These are phyloP conservation scores for Coprinellus micaceus DNA, from an alignment of 768 basidiomycete species.

Conservation along the genomic window DNA sequence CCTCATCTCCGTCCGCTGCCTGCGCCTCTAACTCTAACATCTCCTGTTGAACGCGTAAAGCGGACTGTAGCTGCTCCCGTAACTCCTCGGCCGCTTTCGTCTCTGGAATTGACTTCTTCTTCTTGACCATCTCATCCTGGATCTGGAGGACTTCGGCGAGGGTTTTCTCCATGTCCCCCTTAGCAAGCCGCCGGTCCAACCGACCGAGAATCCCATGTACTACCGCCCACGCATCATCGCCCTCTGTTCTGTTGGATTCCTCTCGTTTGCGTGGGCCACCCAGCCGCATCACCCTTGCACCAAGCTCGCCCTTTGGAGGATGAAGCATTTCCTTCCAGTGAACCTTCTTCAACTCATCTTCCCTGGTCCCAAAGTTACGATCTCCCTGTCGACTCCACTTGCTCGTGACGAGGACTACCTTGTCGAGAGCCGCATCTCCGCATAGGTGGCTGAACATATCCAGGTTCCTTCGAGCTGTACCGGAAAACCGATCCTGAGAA, in stretches of 20 bases:
- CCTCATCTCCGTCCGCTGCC: background rate
- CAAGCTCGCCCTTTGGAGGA: background rate
- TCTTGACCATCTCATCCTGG: background rate
- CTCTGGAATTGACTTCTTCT: background rate
- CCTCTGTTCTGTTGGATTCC: background rate
- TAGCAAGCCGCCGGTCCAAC: no score
- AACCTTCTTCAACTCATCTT: background rate
- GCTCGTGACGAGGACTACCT: constrained; percentile 28
- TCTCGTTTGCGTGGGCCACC: background rate
- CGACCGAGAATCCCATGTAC: background rate
- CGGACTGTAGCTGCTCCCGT: background rate
- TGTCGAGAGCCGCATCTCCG: constrained; percentile 17
- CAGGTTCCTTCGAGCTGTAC: constrained; percentile 25
- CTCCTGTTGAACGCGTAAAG: background rate
- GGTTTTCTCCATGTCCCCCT: no score
- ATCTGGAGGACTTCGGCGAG: background rate
- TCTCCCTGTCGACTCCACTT: constrained; percentile 26
- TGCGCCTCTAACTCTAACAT: background rate
- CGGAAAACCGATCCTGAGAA: constrained; percentile 26
- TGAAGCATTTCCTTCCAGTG: background rate
- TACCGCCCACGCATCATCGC: background rate
- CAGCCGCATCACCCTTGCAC: background rate
- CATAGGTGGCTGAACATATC: constrained; percentile 24
- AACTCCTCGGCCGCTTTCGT: background rate
- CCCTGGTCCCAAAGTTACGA: background rate